Evolutionary conservation across 2,329 filamentous ascomycete species (phyloP), one percentile per base, ranked within the genome.

Genomic region (Scorias spongiosa): DNA sequence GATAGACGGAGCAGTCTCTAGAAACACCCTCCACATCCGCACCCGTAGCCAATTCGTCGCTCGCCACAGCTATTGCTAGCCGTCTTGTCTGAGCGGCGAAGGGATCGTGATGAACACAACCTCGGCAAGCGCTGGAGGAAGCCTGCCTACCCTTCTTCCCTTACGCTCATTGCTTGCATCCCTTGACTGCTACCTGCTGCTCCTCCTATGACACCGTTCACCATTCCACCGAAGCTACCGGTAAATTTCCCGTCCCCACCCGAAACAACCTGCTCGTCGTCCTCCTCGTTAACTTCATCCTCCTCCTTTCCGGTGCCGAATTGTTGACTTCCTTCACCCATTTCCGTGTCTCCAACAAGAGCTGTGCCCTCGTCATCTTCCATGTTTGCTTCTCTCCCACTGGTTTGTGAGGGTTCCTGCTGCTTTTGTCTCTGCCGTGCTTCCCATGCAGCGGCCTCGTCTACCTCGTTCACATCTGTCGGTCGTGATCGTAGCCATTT

Each of bases 401-500:
- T 40, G 9, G 44, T 36, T 10, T 46, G 47, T 18, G 45, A 42
- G 17, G 40, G 34, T 9, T 47, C 44, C 14, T 46, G 38, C 58
- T 54, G 66, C 61, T 47, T 61, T 63, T 39, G 61, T 56, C 40
- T 57, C 51, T 47, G 61, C 6, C 41, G 38, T 28, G 11, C 48
- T 7, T 55, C 54, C 56, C 56, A 71, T 39, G 64, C 55, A 44
- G 59, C 57, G 48, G 64, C 64, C 65, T 98, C 91, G 58, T 98
- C 87, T 41, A 96, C 70, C 54, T 93, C 84, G 38, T 72, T 79
- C 44, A 94, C 71, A 57, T 94, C 78, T 11, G 71, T 70, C 0
- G 91, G 91, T 59, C 87, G 82, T 64, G 82, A 80, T 52, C 91
- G 78, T 54, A 98, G 68, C 91, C 91, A 98, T 61, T 88, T 87